Evolutionary conservation across 2,329 filamentous ascomycete genomes (phyloP).

Genomic region (Emmonsiellopsis sp.): DNA sequence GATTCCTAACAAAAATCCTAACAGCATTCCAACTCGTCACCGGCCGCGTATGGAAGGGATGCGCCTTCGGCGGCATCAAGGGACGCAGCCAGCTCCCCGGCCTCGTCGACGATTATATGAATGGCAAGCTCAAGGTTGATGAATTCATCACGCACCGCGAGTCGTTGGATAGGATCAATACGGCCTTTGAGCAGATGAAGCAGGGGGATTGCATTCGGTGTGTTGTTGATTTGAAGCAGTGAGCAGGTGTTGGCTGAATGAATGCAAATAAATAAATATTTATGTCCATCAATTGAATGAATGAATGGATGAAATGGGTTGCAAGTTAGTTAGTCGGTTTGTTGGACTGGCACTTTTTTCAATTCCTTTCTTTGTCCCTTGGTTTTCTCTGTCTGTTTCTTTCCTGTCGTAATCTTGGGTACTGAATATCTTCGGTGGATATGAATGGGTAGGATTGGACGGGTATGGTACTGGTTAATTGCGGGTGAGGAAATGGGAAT

Average conservation of each 20-base stretch:
- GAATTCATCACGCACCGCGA: constrained; percentile 99
- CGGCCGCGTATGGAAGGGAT: constrained; percentile 94
- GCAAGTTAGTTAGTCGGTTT: too few relatives aligned
- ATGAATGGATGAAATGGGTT: too few relatives aligned
- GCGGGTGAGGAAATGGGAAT: too few relatives aligned
- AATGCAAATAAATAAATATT: too few relatives aligned
- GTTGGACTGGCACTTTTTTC: too few relatives aligned
- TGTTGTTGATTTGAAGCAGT: constrained; percentile 59
- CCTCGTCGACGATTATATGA: constrained; percentile 82
- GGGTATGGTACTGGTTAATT: too few relatives aligned
- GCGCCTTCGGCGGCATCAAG: constrained; percentile 97
- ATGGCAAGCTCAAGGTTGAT: constrained; percentile 88
- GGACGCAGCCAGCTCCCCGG: constrained; percentile 83
- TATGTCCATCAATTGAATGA: too few relatives aligned
- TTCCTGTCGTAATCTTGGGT: too few relatives aligned
- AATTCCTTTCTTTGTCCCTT: too few relatives aligned
- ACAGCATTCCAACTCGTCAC: constrained; percentile 96
- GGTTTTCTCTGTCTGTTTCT: too few relatives aligned
- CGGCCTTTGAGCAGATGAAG: constrained; percentile 90
- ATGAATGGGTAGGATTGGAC: too few relatives aligned
- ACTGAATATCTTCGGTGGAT: too few relatives aligned
- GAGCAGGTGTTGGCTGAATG: not conserved
- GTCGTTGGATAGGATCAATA: constrained; percentile 72
- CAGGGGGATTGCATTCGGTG: constrained; percentile 92
- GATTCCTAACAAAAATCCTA: not conserved